Evolutionary conservation across 2,329 filamentous ascomycete genomes (phyloP), one percentile per base, ranked within the genome.

Genomic region (Raffaelea arxii): DNA sequence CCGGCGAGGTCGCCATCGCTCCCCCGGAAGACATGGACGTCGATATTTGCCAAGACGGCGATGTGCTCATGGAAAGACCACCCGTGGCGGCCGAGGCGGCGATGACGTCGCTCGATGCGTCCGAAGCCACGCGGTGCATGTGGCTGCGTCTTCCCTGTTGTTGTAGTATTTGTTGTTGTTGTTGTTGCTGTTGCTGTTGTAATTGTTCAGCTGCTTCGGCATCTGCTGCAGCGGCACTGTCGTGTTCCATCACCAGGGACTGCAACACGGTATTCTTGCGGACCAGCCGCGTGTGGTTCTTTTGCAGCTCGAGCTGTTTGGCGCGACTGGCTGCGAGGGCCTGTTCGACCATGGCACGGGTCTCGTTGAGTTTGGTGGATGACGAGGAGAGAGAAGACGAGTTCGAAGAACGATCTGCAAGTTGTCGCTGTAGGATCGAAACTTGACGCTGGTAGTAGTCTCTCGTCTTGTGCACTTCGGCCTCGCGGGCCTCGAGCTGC

Each of bases 261-360:
- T 79, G 71, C 19, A 78, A 59, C 2, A 67, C 66, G 12, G 67
- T 71, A 55, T 76, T 76, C 54, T 75, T 76, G 44, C 67, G 69
- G 54, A 66, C 65, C 42, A 79, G 62, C 19, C 69, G 62, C 40
- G 62, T 62, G 54, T 75, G 68, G 49, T 75, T 73, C 55, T 67
- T 72, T 54, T 75, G 71, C 49, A 78, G 59, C 53, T 77, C 74
- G 0, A 66, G 63, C 50, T 78, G 72, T 58, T 73, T 75, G 1
- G 69, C 66, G 41, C 72, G 65, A 54, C 70, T 75, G n/a, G 72
- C 70, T 25, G 71, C 67, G 14, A 79, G 59, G 1, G 69, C 63
- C 5, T 53, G 62, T 48, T 75, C 68, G 2, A 77, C 55, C 16
- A 64, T 63, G 12, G 62, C 58, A 41, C 65, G 65, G 12, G 63